Conservation (phyloP, 805 yeast species). For the Saccharomycopsis sp. region DNA sequence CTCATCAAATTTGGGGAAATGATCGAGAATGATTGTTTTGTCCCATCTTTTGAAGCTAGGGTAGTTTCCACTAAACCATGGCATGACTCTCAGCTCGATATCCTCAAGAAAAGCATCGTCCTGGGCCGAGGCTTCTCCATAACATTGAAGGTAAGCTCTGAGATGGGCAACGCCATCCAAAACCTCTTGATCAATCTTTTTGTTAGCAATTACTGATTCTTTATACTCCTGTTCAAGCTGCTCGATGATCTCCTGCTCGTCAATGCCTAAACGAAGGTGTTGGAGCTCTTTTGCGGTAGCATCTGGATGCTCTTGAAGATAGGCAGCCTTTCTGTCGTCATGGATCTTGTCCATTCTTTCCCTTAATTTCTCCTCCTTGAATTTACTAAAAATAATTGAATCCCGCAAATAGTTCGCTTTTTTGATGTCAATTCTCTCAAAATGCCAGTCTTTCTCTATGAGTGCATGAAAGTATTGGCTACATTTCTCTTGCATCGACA, state of each 20-base stretch:
- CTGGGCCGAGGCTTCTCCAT: neutral
- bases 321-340: neutral
- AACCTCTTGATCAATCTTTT: neutral
- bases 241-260: neutral
- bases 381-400: neutral
- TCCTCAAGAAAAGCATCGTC: neutral
- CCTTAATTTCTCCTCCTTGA: neutral
- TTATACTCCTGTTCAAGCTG: neutral
- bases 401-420: neutral
- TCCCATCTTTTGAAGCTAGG: constrained; percentile 34
- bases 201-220: neutral
- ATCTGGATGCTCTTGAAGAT: neutral
- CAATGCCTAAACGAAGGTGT: neutral
- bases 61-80: constrained; percentile 33
- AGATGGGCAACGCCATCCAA: neutral
- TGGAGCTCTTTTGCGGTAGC: neutral
- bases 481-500: neutral
- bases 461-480: neutral
- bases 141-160: neutral
- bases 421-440: neutral
- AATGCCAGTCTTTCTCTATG: neutral
- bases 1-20: constrained; percentile 27
- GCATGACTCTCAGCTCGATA: constrained; percentile 26
- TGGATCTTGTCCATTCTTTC: neutral
- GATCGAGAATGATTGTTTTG: constrained; percentile 23